Evolutionary conservation across 1,139 yeast species (phyloP).

Genomic region (Yamadazyma blattariae): DNA sequence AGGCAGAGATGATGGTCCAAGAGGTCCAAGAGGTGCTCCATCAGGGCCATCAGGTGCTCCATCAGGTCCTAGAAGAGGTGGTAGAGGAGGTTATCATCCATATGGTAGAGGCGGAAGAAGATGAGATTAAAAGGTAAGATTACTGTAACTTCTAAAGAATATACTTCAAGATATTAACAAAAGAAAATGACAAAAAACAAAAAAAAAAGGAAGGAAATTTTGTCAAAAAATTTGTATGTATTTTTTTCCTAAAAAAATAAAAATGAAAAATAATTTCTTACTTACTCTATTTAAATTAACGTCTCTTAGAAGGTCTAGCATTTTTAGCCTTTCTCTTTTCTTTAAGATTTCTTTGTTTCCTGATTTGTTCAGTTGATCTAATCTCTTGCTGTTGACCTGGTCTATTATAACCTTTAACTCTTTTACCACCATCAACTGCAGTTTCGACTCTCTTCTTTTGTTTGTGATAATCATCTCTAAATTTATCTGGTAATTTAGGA

Average conservation of each 20-base stretch:
- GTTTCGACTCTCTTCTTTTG: constrained; percentile 82
- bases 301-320: constrained; percentile 59
- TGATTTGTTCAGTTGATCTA: constrained; percentile 67
- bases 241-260: background rate
- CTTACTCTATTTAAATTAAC: too few species aligned
- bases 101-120: constrained; percentile 21
- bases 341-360: constrained; percentile 68
- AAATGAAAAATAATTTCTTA: background rate
- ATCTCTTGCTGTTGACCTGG: constrained; percentile 60
- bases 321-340: constrained; percentile 82
- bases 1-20: constrained; percentile 21
- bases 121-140: background rate
- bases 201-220: background rate
- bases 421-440: constrained; percentile 74
- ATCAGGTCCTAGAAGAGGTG: constrained; percentile 24
- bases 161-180: background rate
- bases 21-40: constrained; percentile 25
- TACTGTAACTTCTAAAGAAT: too few species aligned
- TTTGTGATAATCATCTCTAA: constrained; percentile 78
- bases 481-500: constrained; percentile 86
- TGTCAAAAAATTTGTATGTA: background rate
- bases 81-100: constrained; percentile 25
- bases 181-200: background rate
- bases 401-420: constrained; percentile 66
- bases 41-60: constrained; percentile 30